Evolutionary conservation across 495 filamentous ascomycete genomes (phyloP), one percentile per base, ranked within the genome.

Genomic region (Clohesyomyces aquaticus): DNA sequence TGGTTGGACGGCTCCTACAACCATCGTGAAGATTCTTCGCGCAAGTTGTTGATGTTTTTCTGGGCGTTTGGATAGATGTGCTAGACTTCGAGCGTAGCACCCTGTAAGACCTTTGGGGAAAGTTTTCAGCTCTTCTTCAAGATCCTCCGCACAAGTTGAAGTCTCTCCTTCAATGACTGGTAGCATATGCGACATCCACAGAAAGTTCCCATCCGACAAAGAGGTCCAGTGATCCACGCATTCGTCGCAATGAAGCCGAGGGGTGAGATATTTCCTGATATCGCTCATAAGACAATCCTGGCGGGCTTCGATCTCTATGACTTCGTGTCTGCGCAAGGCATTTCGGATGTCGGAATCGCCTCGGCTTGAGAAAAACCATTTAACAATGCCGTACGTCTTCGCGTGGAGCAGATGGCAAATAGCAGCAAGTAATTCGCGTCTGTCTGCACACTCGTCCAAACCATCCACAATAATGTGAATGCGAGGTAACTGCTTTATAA

Each of bases 341-440:
- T 46, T 58, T 41, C 64, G 63, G n/a, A 73, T 66, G 8, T 71
- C 54, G n/a, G 52, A 29, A 26, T 73, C 68, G 25, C 61, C 61
- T 27, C 75, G 61, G 49, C 73, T 77, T 1, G 68, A 73, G 38
- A 74, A 73, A 26, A 75, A 69, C 73, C 73, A 77, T 60, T 75
- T 77, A 12, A 68, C 63, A 26, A 71, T 72, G 0, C 74, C 75
- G 35, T 67, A 57, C 14, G 29, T 56, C 51, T 72, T 52, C 21
- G 49, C 46, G 32, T 66, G 21, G 25, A 65, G 28, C n/a, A 72
- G 49, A 32, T 54, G 43, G 46, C 41, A 23, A 43, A 72, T 46
- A 59, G 57, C 22, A 59, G 12, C 4, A 19, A 69, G 35, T 11
- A 54, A 54, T 19, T 49, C 32, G 8, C 51, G 46, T 18, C 27